These are phyloP conservation scores for Apiospora malaysiana DNA, from an alignment of 2,329 filamentous ascomycete genomes.

Conservation along the genomic window DNA sequence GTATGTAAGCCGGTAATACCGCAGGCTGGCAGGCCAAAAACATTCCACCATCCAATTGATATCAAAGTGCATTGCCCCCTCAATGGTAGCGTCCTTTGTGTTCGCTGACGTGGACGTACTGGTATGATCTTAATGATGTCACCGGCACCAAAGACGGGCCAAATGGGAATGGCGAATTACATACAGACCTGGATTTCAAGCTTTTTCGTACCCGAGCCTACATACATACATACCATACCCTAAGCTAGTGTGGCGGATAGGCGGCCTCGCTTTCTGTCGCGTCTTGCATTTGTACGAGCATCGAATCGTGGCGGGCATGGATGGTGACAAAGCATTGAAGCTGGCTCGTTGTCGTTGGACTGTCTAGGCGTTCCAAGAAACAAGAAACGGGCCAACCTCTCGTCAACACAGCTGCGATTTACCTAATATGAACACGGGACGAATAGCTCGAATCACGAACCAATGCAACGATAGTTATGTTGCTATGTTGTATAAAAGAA, in stretches of 20 bases:
- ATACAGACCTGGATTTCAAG: not conserved
- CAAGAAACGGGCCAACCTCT: no score
- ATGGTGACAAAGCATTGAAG: not conserved
- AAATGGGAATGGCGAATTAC: not conserved
- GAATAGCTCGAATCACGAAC: no score
- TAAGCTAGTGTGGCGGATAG: not conserved
- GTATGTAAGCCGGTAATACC: not conserved
- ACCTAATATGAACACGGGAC: no score
- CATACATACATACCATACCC: no score
- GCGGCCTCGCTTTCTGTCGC: not conserved
- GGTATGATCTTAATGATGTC: conserved; percentile 3
- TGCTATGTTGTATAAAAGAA: no score
- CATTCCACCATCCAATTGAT: not conserved
- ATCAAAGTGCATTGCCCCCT: not conserved
- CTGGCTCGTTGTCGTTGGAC: not conserved
- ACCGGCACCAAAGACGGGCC: not conserved
- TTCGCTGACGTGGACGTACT: conserved; percentile 8
- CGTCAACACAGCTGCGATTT: no score
- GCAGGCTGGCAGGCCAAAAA: not conserved
- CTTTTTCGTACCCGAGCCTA: not conserved
- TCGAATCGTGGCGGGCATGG: not conserved
- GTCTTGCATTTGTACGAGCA: not conserved
- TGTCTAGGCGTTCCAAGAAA: no score
- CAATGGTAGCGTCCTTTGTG: not conserved
- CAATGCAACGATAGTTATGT: no score